Conservation (phyloP, 2,329 filamentous ascomycete genomes). For the Zymoseptoria passerinii region DNA sequence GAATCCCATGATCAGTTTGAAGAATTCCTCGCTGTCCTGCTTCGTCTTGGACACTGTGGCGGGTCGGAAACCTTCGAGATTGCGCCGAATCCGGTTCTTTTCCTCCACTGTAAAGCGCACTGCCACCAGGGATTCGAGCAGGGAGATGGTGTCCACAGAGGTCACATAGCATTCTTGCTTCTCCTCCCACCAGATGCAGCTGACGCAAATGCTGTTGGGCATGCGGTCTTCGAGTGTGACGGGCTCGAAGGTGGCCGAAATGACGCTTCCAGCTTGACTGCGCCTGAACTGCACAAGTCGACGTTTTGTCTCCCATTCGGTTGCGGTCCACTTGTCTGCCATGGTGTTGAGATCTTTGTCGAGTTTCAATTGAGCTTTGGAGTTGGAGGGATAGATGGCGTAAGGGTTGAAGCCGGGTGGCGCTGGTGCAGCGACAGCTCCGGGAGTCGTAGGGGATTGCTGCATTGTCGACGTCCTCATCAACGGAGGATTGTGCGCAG, state of each 20-base stretch:
- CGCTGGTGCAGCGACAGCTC: slow-evolving; percentile 25
- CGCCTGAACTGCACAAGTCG: slow-evolving; percentile 84
- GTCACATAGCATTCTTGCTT: slow-evolving; percentile 88
- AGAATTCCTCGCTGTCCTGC: slow-evolving; percentile 88
- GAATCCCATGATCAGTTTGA: slow-evolving; percentile 98
- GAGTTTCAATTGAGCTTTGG: slow-evolving; percentile 76
- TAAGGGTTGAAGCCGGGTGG: slow-evolving; percentile 62
- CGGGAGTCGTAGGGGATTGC: slow-evolving; percentile 43
- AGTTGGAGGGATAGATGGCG: slow-evolving; percentile 60
- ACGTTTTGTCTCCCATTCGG: slow-evolving; percentile 71
- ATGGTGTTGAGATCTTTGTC: slow-evolving; percentile 77
- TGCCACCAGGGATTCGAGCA: slow-evolving; percentile 85
- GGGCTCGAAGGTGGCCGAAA: slow-evolving; percentile 70
- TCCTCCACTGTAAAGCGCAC: slow-evolving; percentile 89
- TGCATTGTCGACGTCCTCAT: slow-evolving; percentile 61
- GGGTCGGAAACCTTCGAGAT: slow-evolving; percentile 88
- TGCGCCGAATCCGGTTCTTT: slow-evolving; percentile 94
- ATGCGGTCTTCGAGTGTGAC: slow-evolving; percentile 71
- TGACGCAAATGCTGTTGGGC: slow-evolving; percentile 83
- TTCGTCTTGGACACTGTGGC: slow-evolving; percentile 90
- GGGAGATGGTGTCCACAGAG: slow-evolving; percentile 89
- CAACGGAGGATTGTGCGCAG: slow-evolving; percentile 48
- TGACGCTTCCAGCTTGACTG: slow-evolving; percentile 70
- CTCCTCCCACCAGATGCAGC: slow-evolving; percentile 95
- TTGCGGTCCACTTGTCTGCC: slow-evolving; percentile 71